These are phyloP conservation scores for Lindgomyces ingoldianus DNA, from an alignment of 495 filamentous ascomycete species.

Conservation along the genomic window DNA sequence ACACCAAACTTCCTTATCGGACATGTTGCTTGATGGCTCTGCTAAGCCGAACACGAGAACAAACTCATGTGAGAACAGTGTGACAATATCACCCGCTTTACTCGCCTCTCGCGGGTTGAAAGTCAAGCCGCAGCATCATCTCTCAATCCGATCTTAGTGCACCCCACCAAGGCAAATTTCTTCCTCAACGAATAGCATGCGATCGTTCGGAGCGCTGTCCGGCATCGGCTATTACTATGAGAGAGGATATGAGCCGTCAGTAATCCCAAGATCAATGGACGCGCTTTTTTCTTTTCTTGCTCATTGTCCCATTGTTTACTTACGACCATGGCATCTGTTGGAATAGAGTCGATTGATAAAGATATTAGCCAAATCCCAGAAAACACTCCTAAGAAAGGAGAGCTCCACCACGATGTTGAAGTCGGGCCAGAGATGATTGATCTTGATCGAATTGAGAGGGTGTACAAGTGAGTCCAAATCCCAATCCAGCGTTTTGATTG, in stretches of 20 bases:
- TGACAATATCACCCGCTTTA: too few species aligned
- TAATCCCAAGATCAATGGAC: background rate
- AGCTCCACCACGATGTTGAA: constrained; percentile 43
- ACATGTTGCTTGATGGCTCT: too few species aligned
- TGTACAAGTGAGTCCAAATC: constrained; percentile 58
- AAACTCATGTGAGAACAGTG: too few species aligned
- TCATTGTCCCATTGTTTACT: background rate
- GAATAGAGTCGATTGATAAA: background rate
- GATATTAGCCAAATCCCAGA: background rate
- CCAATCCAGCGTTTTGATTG: background rate
- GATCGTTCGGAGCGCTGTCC: constrained; percentile 3
- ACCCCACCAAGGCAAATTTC: constrained; percentile 18
- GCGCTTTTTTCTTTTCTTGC: constrained; percentile 2
- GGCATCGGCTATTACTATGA: constrained; percentile 19
- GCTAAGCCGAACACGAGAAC: too few species aligned
- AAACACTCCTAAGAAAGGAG: constrained; percentile 17
- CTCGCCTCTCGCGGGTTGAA: background rate
- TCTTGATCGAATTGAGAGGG: constrained; percentile 59
- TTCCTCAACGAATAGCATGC: constrained; percentile 17
- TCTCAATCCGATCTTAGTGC: constrained; percentile 16
- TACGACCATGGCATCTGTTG: background rate
- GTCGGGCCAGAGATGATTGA: constrained; percentile 48
- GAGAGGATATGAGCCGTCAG: background rate
- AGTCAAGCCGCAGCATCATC: background rate
- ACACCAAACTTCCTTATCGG: too few species aligned